A percentile compares a stretch with the other conserved stretches of the same genome.
These are phyloP conservation scores for Talaromyces sp. DNA, from an alignment of 2,329 filamentous ascomycete genomes.

Conservation along the genomic window DNA sequence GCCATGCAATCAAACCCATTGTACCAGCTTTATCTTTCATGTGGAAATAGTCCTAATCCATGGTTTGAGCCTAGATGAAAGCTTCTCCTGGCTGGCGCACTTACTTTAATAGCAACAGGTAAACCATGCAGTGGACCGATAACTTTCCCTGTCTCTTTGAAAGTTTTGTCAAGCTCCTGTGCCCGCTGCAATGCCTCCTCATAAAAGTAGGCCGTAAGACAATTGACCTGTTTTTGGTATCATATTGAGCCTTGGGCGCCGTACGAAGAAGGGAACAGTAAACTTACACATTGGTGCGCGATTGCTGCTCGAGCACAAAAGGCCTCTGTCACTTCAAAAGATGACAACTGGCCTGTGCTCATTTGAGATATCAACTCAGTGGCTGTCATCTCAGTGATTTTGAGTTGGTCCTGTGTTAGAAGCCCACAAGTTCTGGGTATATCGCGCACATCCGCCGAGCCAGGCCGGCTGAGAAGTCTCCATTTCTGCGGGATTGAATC, in stretches of 20 bases:
- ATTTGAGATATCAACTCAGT: not conserved
- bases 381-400: not conserved
- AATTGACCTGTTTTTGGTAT: constrained; percentile 14
- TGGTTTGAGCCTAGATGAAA: no score
- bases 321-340: constrained; percentile 45
- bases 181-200: constrained; percentile 31
- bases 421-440: not conserved
- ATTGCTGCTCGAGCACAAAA: constrained; percentile 31
- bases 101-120: constrained; percentile 45
- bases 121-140: constrained; percentile 38
- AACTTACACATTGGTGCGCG: constrained; percentile 18
- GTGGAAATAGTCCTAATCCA: no score
- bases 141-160: constrained; percentile 22
- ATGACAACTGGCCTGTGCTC: constrained; percentile 32
- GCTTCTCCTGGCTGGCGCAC: not conserved
- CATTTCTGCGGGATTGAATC: not conserved
- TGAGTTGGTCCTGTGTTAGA: not conserved
- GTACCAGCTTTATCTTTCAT: not conserved
- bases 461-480: not conserved
- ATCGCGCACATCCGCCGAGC: not conserved
- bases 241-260: not conserved
- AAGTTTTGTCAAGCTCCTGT: constrained; percentile 31
- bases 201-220: constrained; percentile 37
- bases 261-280: not conserved
- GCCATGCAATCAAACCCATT: not conserved